phyloP scores from a whole-genome alignment of 163 green algal genomes.

The Scenedesmus sp. region DNA sequence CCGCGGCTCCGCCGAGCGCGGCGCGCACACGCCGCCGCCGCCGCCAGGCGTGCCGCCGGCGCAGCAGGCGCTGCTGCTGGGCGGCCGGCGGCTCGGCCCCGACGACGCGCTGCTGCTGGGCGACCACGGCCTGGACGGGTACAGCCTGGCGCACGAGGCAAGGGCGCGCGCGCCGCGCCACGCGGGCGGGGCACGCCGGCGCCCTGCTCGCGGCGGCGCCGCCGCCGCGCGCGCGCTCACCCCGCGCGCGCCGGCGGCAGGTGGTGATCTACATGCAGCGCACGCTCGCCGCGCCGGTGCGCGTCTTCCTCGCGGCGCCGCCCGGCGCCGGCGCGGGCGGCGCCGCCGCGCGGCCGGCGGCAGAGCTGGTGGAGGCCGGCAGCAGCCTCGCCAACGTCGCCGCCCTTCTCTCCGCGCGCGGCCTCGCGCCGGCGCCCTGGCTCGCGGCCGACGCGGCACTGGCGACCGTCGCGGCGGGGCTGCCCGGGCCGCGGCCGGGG shows the following conservation, averaged over 20 bases:
- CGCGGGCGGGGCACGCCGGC: not conserved
- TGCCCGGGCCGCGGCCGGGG: not conserved
- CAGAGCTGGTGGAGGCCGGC: conserved; percentile 17
- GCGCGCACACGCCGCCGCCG: not conserved
- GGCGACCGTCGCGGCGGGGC: not conserved
- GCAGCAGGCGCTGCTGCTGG: conserved; percentile 42
- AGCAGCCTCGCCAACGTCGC: conserved; percentile 32
- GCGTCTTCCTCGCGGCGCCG: not conserved
- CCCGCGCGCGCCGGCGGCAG: not conserved
- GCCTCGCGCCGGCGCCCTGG: not conserved
- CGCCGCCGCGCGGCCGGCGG: not conserved
- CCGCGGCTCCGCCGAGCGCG: too few relatives aligned
- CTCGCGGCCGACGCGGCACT: not conserved
- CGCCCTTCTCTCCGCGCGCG: not conserved
- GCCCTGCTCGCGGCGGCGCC: not conserved
- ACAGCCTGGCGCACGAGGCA: conserved; percentile 38
- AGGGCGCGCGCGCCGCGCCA: not conserved
- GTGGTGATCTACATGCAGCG: conserved; percentile 42
- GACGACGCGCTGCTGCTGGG: conserved; percentile 24
- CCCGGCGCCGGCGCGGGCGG: not conserved
- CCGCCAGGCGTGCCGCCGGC: not conserved
- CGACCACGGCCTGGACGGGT: not conserved
- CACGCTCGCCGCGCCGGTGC: conserved; percentile 5
- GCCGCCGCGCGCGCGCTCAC: too few relatives aligned
- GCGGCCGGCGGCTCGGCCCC: conserved; percentile 8